Evolutionary conservation across 768 basidiomycete genomes (phyloP).

Genomic region (Sporobolomyces phaffii): DNA sequence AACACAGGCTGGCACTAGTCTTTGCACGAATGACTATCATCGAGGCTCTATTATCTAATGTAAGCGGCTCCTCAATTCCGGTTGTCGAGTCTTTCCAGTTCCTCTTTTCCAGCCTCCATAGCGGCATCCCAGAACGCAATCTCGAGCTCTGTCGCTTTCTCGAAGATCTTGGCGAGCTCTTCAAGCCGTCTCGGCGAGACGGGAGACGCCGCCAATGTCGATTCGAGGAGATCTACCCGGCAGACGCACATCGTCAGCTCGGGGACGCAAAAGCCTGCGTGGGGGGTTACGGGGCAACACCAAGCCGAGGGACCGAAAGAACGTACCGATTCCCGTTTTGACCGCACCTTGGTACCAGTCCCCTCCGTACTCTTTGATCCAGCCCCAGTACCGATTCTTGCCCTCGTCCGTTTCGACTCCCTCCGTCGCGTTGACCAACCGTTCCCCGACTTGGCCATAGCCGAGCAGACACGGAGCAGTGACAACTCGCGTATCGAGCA

Average conservation of each 20-base stretch:
- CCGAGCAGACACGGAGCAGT: slow-evolving; percentile 79
- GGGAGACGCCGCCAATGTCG: slow-evolving; percentile 56
- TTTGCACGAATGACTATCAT: too few relatives aligned
- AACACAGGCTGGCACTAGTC: too few relatives aligned
- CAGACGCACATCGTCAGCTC: too few relatives aligned
- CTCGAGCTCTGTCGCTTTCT: slow-evolving; percentile 68
- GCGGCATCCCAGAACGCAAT: slow-evolving; percentile 82
- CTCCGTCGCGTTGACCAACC: slow-evolving; percentile 61
- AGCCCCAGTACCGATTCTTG: slow-evolving; percentile 63
- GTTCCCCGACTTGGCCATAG: slow-evolving; percentile 85
- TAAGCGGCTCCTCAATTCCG: too few relatives aligned
- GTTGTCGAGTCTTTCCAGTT: neutral
- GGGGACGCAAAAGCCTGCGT: too few relatives aligned
- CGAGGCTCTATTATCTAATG: too few relatives aligned
- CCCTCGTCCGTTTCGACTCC: slow-evolving; percentile 52
- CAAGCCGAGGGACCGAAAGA: too few relatives aligned
- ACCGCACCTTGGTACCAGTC: slow-evolving; percentile 67
- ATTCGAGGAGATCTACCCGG: slow-evolving; percentile 66
- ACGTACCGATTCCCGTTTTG: slow-evolving; percentile 63
- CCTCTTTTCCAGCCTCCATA: slow-evolving; percentile 42
- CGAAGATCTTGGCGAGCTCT: slow-evolving; percentile 69
- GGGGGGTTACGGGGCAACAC: neutral
- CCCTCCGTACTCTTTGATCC: slow-evolving; percentile 64
- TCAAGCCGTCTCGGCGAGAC: slow-evolving; percentile 58
- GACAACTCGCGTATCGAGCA: slow-evolving; percentile 67